These are phyloP conservation scores for Triangularia setosa DNA, from an alignment of 2,329 filamentous ascomycete genomes.

Conservation along the genomic window DNA sequence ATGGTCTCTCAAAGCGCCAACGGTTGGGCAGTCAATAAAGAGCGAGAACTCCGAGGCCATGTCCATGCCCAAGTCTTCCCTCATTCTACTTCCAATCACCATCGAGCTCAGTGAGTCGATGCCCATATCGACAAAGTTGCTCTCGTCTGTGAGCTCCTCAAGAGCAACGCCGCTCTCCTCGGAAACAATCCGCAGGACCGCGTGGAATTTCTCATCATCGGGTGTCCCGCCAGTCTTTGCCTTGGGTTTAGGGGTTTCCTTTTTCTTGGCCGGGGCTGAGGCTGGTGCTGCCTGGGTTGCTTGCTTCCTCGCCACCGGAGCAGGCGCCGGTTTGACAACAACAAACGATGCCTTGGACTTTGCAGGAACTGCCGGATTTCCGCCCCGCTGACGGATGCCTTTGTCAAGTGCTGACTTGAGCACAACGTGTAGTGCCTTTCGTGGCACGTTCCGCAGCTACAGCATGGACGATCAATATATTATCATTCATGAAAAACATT, in stretches of 20 bases:
- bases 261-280: background rate
- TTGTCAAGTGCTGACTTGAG: too few species aligned
- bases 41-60: slow-evolving; percentile 44
- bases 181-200: slow-evolving; percentile 49
- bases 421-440: slow-evolving; percentile 56
- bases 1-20: slow-evolving; percentile 46
- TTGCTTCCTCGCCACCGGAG: slow-evolving; percentile 21
- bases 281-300: background rate
- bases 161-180: slow-evolving; percentile 51
- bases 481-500: background rate
- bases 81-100: slow-evolving; percentile 51
- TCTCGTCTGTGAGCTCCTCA: slow-evolving; percentile 51
- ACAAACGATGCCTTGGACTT: background rate
- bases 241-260: slow-evolving; percentile 31
- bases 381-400: background rate
- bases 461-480: background rate
- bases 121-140: slow-evolving; percentile 53
- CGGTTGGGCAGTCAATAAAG: slow-evolving; percentile 49
- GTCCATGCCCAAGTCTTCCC: slow-evolving; percentile 46
- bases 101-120: slow-evolving; percentile 57
- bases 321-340: slow-evolving; percentile 34
- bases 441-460: slow-evolving; percentile 56
- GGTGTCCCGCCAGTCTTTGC: slow-evolving; percentile 19
- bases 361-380: background rate
- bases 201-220: slow-evolving; percentile 28